These are phyloP conservation scores for Volvox reticuliferus DNA, from an alignment of 139 green algal species.

Conservation along the genomic window DNA sequence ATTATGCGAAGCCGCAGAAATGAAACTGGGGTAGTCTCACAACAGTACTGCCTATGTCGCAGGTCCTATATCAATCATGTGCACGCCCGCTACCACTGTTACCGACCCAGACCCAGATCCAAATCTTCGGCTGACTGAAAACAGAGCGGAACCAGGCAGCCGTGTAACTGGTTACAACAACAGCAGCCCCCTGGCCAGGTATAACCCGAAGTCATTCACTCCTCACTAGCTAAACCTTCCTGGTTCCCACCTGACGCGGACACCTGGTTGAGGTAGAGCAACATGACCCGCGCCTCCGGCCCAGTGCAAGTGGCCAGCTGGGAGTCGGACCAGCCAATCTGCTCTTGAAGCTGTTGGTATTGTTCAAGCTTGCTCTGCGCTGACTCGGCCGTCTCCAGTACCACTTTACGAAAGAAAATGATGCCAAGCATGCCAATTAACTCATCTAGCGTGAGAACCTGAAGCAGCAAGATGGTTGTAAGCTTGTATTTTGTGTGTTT, in stretches of 20 bases:
- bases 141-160: too few species aligned
- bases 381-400: constrained; percentile 40
- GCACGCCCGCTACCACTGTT: too few species aligned
- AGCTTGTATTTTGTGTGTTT: not conserved
- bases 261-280: constrained; percentile 52
- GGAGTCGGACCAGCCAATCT: constrained; percentile 40
- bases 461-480: not conserved
- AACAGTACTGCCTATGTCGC: too few species aligned
- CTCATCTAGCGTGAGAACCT: constrained; percentile 45
- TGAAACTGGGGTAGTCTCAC: too few species aligned
- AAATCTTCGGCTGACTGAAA: too few species aligned
- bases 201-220: too few species aligned
- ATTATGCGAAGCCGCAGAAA: too few species aligned
- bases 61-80: too few species aligned
- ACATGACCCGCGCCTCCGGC: constrained; percentile 39
- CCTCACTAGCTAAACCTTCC: too few species aligned
- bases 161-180: too few species aligned
- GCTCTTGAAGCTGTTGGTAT: constrained; percentile 46
- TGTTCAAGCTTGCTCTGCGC: constrained; percentile 36
- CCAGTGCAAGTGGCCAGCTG: constrained; percentile 49
- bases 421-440: constrained; percentile 54
- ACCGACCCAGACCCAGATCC: too few species aligned
- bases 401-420: constrained; percentile 49
- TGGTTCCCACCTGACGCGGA: not conserved
- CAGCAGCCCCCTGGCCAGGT: too few species aligned